phyloP scores from a whole-genome alignment of 345 rosid genomes.

The Hevea brasiliensis region DNA sequence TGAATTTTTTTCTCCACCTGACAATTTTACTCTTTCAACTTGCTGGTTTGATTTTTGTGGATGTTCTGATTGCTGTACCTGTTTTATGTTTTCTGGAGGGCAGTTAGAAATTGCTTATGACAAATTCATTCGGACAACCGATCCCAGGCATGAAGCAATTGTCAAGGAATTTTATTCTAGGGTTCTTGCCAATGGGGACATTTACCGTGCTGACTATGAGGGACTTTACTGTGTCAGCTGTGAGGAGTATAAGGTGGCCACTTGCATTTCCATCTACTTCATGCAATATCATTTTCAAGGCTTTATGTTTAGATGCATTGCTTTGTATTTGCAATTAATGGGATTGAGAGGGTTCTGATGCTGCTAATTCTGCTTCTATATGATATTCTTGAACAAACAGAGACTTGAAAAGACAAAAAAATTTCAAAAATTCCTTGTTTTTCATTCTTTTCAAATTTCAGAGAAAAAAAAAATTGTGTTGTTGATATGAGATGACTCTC shows the following conservation, averaged over 20 bases:
- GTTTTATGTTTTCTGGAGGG: constrained; percentile 16
- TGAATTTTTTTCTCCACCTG: constrained; percentile 22
- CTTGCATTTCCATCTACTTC: constrained; percentile 11
- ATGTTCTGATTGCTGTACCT: constrained; percentile 7
- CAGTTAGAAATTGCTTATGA: constrained; percentile 80
- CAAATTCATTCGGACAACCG: constrained; percentile 91
- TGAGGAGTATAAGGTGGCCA: constrained; percentile 85
- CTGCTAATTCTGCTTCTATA: not conserved
- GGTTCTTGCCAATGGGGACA: constrained; percentile 85
- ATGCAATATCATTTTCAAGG: not conserved
- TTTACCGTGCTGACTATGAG: constrained; percentile 85
- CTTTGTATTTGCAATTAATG: not conserved
- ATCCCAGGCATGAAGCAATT: constrained; percentile 78
- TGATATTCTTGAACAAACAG: not conserved
- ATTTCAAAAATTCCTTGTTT: not conserved
- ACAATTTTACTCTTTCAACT: not conserved
- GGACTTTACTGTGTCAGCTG: constrained; percentile 93
- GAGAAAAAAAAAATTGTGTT: not conserved
- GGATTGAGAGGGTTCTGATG: not conserved
- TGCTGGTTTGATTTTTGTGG: not conserved
- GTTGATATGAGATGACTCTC: not conserved
- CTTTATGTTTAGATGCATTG: not conserved
- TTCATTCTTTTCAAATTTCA: not conserved
- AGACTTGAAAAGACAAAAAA: not conserved
- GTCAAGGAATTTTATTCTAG: constrained; percentile 79